Evolutionary conservation across 768 basidiomycete species (phyloP).

Genomic region (Dacryopinax spathularia): DNA sequence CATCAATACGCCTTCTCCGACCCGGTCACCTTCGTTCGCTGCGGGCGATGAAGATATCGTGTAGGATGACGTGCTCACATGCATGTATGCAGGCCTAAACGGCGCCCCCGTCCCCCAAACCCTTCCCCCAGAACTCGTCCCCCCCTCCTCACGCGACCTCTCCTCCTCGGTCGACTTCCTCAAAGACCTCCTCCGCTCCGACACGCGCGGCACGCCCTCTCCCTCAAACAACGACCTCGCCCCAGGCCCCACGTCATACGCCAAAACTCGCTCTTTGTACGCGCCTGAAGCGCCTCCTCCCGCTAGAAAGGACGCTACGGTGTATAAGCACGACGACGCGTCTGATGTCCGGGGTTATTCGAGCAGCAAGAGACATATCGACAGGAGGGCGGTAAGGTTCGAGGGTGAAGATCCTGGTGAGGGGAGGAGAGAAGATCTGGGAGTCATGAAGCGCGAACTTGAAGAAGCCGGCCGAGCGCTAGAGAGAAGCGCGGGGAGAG

Average conservation of each 20-base stretch:
- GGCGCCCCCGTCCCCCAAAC: constrained; percentile 79
- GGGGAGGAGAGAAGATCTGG: constrained; percentile 36
- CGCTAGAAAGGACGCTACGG: constrained; percentile 70
- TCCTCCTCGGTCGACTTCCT: constrained; percentile 80
- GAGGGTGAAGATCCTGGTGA: constrained; percentile 50
- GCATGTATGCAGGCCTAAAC: constrained; percentile 51
- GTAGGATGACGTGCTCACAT: neutral
- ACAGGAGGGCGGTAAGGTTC: constrained; percentile 62
- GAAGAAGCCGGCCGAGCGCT: constrained; percentile 66
- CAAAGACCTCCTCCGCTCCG: constrained; percentile 74
- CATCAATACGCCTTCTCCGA: too few species aligned
- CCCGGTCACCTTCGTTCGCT: too few species aligned
- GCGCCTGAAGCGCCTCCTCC: constrained; percentile 38
- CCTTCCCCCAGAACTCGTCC: constrained; percentile 78
- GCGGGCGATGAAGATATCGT: too few species aligned
- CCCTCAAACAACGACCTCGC: constrained; percentile 33
- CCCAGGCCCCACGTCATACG: constrained; percentile 37
- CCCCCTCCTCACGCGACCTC: constrained; percentile 81
- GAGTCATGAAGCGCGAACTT: constrained; percentile 75
- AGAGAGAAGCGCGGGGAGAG: constrained; percentile 54
- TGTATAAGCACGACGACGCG: constrained; percentile 62
- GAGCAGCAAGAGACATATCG: constrained; percentile 66
- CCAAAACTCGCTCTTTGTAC: constrained; percentile 56
- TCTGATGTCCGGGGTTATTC: constrained; percentile 54
- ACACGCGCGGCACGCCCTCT: constrained; percentile 46